Evolutionary conservation across 1,284 basidiomycete species (phyloP).

Genomic region (Leccinum colubrinum): DNA sequence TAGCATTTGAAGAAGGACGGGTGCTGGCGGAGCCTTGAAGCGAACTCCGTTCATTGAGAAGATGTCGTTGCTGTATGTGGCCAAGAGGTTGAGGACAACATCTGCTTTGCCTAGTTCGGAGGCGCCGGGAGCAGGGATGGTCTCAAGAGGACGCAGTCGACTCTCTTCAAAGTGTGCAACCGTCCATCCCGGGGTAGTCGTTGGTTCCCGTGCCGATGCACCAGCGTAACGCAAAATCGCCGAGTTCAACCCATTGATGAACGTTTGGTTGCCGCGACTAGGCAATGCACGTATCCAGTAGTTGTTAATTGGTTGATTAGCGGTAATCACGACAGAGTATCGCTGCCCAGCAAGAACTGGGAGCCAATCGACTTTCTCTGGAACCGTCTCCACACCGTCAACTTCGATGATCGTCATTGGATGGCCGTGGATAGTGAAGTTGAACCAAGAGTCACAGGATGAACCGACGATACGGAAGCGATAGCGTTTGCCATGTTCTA

Average conservation of each 20-base stretch:
- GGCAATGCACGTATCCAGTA: slow-evolving; percentile 32
- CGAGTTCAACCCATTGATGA: slow-evolving; percentile 35
- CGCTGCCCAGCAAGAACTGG: slow-evolving; percentile 36
- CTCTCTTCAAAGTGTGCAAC: slow-evolving; percentile 31
- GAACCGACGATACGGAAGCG: slow-evolving; percentile 32
- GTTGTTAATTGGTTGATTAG: slow-evolving; percentile 38
- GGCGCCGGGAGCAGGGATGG: slow-evolving; percentile 31
- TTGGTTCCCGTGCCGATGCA: slow-evolving; percentile 36
- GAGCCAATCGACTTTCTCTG: slow-evolving; percentile 37
- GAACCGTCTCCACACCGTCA: slow-evolving; percentile 44
- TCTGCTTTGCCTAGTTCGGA: slow-evolving; percentile 37
- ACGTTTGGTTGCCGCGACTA: slow-evolving; percentile 21
- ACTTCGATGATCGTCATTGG: slow-evolving; percentile 48
- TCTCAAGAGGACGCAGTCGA: slow-evolving; percentile 29
- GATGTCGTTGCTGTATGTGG: slow-evolving; percentile 14
- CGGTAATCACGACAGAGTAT: slow-evolving; percentile 36
- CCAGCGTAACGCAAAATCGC: slow-evolving; percentile 47
- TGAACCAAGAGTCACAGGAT: slow-evolving; percentile 30
- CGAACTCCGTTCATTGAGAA: slow-evolving; percentile 37
- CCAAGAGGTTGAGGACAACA: slow-evolving; percentile 31
- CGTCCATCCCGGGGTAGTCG: slow-evolving; percentile 17
- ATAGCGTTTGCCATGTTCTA: slow-evolving; percentile 33
- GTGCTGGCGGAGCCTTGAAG: slow-evolving; percentile 40
- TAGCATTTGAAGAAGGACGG: slow-evolving; percentile 51
- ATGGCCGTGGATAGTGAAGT: slow-evolving; percentile 42